Evolutionary conservation across 75 land plant species (phyloP).

Genomic region (Picea glauca): DNA sequence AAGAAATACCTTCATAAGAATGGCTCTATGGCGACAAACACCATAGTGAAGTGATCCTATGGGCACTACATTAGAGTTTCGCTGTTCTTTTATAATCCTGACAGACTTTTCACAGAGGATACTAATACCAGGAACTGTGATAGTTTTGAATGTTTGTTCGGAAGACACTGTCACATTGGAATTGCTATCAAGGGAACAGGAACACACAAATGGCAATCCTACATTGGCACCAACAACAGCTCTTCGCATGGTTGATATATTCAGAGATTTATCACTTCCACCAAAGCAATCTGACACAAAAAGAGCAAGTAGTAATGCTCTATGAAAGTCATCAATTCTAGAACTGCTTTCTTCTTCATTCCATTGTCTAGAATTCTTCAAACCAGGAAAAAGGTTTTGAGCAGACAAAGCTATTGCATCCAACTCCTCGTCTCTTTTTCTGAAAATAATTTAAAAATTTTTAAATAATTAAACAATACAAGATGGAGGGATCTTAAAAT

Average conservation of each 20-base stretch:
- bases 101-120: conserved; percentile 70
- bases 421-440: conserved; percentile 80
- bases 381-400: conserved; percentile 41
- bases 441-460: conserved; percentile 18
- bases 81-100: conserved; percentile 46
- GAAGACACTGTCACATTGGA: background rate
- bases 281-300: conserved; percentile 98
- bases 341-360: conserved; percentile 9
- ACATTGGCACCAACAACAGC: conserved; percentile 61
- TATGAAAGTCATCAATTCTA: conserved; percentile 38
- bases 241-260: conserved; percentile 49
- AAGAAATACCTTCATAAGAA: conserved; percentile 79
- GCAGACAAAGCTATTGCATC: conserved; percentile 75
- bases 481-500: background rate
- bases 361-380: conserved; percentile 24
- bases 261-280: conserved; percentile 71
- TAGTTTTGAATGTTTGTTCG: conserved; percentile 25
- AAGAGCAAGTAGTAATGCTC: conserved; percentile 75
- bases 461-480: background rate
- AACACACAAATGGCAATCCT: conserved; percentile 74
- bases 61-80: conserved; percentile 79
- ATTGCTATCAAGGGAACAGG: conserved; percentile 49
- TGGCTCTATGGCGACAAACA: conserved; percentile 85
- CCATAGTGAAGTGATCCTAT: conserved; percentile 77
- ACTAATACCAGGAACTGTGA: conserved; percentile 34